phyloP scores from a whole-genome alignment of 1,284 basidiomycete species.

The Ustilago trichophora region DNA sequence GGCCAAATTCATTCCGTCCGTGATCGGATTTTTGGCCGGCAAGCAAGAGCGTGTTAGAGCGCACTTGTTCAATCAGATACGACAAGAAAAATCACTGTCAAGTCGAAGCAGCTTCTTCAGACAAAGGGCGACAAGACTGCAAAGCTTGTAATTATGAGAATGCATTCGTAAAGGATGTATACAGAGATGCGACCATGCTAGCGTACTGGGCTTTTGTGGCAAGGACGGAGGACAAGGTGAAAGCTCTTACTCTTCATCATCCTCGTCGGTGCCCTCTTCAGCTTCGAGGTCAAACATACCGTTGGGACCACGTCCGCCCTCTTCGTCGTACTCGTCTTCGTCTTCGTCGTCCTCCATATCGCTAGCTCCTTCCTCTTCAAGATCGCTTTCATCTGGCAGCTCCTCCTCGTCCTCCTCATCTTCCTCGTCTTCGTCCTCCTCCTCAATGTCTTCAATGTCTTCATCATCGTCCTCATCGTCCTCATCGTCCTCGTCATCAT shows the following conservation, averaged over 20 bases:
- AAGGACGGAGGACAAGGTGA: background rate
- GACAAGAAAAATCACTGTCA: no score
- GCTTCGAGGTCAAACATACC: slow-evolving; percentile 50
- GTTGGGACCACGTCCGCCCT: slow-evolving; percentile 31
- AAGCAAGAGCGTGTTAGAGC: background rate
- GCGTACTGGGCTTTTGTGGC: no score
- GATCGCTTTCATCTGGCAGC: slow-evolving; percentile 46
- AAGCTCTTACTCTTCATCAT: slow-evolving; percentile 27
- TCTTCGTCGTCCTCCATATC: slow-evolving; percentile 47
- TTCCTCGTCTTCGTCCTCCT: slow-evolving; percentile 31
- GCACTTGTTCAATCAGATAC: no score
- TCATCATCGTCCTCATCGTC: slow-evolving; percentile 28
- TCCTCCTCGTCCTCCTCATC: slow-evolving; percentile 38
- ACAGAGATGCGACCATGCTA: background rate
- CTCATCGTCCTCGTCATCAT: slow-evolving; percentile 36
- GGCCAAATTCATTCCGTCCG: slow-evolving; percentile 3
- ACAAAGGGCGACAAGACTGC: no score
- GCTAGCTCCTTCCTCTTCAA: slow-evolving; percentile 41
- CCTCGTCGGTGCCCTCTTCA: slow-evolving; percentile 47
- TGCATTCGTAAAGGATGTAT: no score
- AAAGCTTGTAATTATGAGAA: no score
- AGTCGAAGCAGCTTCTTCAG: no score
- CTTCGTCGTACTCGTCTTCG: slow-evolving; percentile 51
- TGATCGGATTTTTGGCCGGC: background rate
- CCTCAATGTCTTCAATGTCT: slow-evolving; percentile 14